Base-by-base conservation (phyloP, 2,329 filamentous ascomycete species). In the Ceratocystiopsis sp. region DNA sequence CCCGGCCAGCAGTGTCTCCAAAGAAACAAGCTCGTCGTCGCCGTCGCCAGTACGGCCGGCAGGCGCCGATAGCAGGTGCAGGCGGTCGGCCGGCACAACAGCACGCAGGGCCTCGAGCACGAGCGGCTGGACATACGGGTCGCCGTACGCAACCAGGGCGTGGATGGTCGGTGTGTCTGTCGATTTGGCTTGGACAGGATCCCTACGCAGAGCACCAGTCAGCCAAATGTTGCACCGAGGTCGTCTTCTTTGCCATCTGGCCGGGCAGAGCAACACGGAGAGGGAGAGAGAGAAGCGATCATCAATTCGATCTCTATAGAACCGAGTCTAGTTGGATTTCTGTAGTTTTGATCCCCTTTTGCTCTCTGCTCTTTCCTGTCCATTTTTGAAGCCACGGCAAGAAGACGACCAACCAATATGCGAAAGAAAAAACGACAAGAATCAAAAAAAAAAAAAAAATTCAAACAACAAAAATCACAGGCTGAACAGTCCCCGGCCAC, bases 51-150 rank as follows among this genome's bases (percentile, higher is more conserved):
- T 13, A 33, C 25, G 7, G 51, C 12, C 14, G 37, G 19, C 39
- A 0, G 44, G 21, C 4, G 41, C 41, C 15, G 41, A 29, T 11
- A 51, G 37, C 40, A 79, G 57, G 25, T 71, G 67, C 56, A 74
- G 74, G 1, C 62, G 59, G 4, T 61, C 61, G 16, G 63, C 49
- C 0, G 79, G 73, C 8, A 91, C 65, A 19, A 73, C 62, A 4
- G 70, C 64, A 41, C 73, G 57, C 18, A 96, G 64, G n/a, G 86
- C 83, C 17, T 72, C 64, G 39, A 86, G 59, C 46, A 96, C 79
- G 35, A 96, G 71, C 1, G 84, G 84, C 55, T 95, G 84, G 10
- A 96, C 84, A 57, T 96, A 98, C 38, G 69, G 57, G 57, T 95
- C 86, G 53, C 86, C 84, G 60, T 94, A 95, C 55, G 85, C 71